Base-by-base conservation (phyloP, 306 rosid species). In the Astragalus glycyphyllos region DNA sequence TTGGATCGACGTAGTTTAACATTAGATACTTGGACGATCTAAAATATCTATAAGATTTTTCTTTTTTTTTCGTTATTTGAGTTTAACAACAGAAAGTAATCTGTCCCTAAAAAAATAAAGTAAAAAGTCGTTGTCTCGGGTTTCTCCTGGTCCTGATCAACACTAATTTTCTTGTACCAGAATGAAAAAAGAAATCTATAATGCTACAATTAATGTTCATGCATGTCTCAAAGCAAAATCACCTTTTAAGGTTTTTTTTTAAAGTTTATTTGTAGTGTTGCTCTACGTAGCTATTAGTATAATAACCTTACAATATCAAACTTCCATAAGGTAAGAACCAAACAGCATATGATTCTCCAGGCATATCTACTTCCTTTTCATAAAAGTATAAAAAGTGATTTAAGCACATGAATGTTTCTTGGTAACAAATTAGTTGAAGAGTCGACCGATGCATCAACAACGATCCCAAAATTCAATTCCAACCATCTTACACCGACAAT, bases 261-360 rank as follows among this genome's bases (percentile, higher is more conserved):
- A 68, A 11, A 38, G 41, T 6, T 37, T 7, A 16, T 48, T 49
- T 56, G 15, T 45, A 60, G 68, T 47, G 76, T 54, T 64, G 75
- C 60, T 58, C 70, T 72, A 10, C 13, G 10, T 15, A 50, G 4
- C 12, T 14, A 50, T 47, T 23, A 23, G 29, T 23, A 23, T 23
- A 23, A 14, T 16, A 50, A 50, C 76, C 61, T 67, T 44, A 72
- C 65, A 79, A 63, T 84, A 81, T 75, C 88, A 77, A 71, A 81
- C 78, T 83, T 71, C 88, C 79, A 85, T 76, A 78, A 65, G 50
- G 63, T 73, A 60, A 77, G 66, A 78, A 72, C 77, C 83, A 83
- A 66, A 83, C 16, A 76, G 63, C 47, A 65, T 53, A 65, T 53
- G 82, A 81, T 77, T 79, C 80, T 65, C 72, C 38, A 10, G 16